Evolutionary conservation across 148 eudicot genomes (phyloP).

Genomic region (Silene latifolia): DNA sequence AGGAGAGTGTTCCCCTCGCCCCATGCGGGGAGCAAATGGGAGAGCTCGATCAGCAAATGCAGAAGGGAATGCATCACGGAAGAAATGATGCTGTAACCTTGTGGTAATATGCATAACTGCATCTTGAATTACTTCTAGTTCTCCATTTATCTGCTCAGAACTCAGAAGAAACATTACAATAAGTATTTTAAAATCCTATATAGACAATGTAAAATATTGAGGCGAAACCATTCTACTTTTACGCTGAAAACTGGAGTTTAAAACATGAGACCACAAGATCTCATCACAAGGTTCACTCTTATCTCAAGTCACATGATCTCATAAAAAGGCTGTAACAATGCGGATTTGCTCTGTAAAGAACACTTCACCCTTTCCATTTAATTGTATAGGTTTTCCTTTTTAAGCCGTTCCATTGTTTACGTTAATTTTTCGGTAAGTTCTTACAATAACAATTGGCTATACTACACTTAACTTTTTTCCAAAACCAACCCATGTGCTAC

Average conservation of each 20-base stretch:
- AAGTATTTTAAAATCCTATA: not conserved
- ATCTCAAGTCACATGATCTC: not conserved
- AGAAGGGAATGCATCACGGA: constrained; percentile 79
- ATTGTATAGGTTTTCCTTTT: too few relatives aligned
- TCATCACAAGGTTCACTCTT: not conserved
- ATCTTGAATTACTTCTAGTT: constrained; percentile 66
- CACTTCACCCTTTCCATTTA: too few relatives aligned
- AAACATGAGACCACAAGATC: not conserved
- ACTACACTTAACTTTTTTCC: too few relatives aligned
- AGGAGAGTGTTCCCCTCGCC: constrained; percentile 65
- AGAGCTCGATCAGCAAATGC: constrained; percentile 57
- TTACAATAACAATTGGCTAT: too few relatives aligned
- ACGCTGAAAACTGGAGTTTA: not conserved
- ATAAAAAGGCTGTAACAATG: not conserved
- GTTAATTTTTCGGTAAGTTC: too few relatives aligned
- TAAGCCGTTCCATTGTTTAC: too few relatives aligned
- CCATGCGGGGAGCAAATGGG: constrained; percentile 51
- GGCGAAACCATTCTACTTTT: too few relatives aligned
- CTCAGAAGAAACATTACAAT: not conserved
- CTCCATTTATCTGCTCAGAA: constrained; percentile 73
- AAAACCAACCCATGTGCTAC: too few relatives aligned
- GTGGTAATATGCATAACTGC: constrained; percentile 84
- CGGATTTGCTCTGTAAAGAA: too few relatives aligned
- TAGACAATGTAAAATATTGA: not conserved
- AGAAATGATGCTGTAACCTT: constrained; percentile 67